A percentile compares a stretch with the other conserved stretches of the same genome.
Conservation (phyloP, 768 basidiomycete genomes). For the Clitopilus passeckerianus region DNA sequence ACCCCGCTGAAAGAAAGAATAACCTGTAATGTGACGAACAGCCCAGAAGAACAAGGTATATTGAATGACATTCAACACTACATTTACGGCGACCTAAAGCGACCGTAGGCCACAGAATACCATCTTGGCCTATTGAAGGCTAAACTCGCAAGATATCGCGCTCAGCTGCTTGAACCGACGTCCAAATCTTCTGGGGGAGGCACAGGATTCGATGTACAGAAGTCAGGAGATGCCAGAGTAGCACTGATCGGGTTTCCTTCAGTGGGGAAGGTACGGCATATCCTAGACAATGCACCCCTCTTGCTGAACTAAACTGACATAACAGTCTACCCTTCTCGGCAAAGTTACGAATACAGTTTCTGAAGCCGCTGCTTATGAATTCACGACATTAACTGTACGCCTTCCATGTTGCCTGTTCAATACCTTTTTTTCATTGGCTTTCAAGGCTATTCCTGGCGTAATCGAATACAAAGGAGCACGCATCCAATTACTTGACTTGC, state of each 20-base stretch:
- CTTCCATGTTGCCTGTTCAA: slow-evolving; percentile 1
- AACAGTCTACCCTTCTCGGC: slow-evolving; percentile 76
- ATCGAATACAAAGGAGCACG: slow-evolving; percentile 90
- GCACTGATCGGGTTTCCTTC: slow-evolving; percentile 95
- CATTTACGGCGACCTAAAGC: too few relatives aligned
- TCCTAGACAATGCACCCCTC: background rate
- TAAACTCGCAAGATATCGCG: slow-evolving; percentile 90
- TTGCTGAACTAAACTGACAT: background rate
- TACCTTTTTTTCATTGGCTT: slow-evolving; percentile 5
- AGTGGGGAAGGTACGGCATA: slow-evolving; percentile 68
- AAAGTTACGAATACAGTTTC: slow-evolving; percentile 92
- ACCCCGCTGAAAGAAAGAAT: slow-evolving; percentile 1
- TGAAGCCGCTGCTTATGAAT: slow-evolving; percentile 90
- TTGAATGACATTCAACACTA: background rate
- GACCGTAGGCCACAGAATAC: slow-evolving; percentile 80
- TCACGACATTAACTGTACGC: slow-evolving; percentile 82
- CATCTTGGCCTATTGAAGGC: slow-evolving; percentile 93
- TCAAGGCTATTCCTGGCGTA: slow-evolving; percentile 92
- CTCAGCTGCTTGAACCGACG: slow-evolving; percentile 89
- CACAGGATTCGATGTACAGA: slow-evolving; percentile 83
- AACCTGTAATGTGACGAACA: slow-evolving; percentile 18
- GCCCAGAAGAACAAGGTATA: slow-evolving; percentile 93
- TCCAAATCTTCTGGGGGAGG: slow-evolving; percentile 79
- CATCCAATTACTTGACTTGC: slow-evolving; percentile 92
- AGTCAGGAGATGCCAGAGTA: slow-evolving; percentile 81